Conservation (phyloP, 345 rosid genomes). For the Carallia pectinifolia region DNA sequence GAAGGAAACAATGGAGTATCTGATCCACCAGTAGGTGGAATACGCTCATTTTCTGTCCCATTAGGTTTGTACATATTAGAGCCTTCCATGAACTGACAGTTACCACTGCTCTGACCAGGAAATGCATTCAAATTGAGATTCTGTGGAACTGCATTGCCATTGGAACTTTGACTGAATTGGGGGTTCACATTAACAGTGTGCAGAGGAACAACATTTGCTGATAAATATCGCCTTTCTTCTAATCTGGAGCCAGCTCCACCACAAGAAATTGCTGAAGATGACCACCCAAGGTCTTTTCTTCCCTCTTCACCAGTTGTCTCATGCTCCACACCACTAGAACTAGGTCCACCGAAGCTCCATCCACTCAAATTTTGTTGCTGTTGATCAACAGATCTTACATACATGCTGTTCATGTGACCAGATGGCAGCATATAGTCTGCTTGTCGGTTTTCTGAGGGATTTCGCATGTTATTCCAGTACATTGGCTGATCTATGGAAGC, state of each 20-base stretch:
- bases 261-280: slow-evolving; percentile 31
- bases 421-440: slow-evolving; percentile 51
- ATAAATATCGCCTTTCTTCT: slow-evolving; percentile 48
- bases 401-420: slow-evolving; percentile 32
- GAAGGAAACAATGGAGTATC: slow-evolving; percentile 37
- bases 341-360: slow-evolving; percentile 52
- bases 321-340: slow-evolving; percentile 47
- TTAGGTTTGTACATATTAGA: slow-evolving; percentile 38
- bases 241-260: slow-evolving; percentile 33
- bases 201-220: slow-evolving; percentile 25
- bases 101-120: slow-evolving; percentile 44
- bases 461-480: slow-evolving; percentile 60
- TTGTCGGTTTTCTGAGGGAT: slow-evolving; percentile 44
- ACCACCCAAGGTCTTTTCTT: slow-evolving; percentile 45
- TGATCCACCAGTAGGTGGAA: slow-evolving; percentile 30
- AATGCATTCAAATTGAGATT: slow-evolving; percentile 62
- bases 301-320: slow-evolving; percentile 41
- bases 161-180: slow-evolving; percentile 44
- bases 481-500: slow-evolving; percentile 56
- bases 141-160: slow-evolving; percentile 30
- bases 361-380: slow-evolving; percentile 47
- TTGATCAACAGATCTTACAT: slow-evolving; percentile 45
- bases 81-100: slow-evolving; percentile 39
- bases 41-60: slow-evolving; percentile 33
- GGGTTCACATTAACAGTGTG: slow-evolving; percentile 38